Base-by-base conservation (phyloP, 768 basidiomycete species). In the Heimioporus sp. region DNA sequence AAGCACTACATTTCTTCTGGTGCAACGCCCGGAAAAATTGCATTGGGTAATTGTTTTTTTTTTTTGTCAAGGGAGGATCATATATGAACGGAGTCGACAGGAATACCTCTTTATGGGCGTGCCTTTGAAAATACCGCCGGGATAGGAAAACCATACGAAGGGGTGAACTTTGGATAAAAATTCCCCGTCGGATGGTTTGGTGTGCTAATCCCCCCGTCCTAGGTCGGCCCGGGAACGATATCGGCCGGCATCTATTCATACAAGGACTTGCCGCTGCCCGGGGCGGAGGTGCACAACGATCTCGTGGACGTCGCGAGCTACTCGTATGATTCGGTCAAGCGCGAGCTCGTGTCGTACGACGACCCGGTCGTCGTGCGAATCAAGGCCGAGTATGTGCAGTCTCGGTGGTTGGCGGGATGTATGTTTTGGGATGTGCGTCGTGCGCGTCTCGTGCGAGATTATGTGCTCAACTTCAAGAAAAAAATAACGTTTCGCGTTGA, bases 101-200 rank as follows among this genome's bases (percentile, higher is more conserved):
- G 89, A 47, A 85, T 92, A 64, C 91, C 91, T 4, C 73, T 91
- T 4, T 93, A 92, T 60, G 90, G 90, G 0, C 83, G 84, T 59
- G 82, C 85, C 2, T 93, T 92, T 61, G 83, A 87, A 62, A 71
- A 80, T 31, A 92, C 90, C 1, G 60, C 65, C 34, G 86, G 86
- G 7, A 73, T 91, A 52, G 87, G 88, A 6, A 70, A 77, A 37
- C 65, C 88, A 4, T 93, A 84, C 72, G 80, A 64, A 28, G 88
- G 89, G 13, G 83, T 86, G 64, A 63, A 77, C 59, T 0, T 15
- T 34, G 7, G 35, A 5, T 16, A 13, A n/a, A 5, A 21, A 12
- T 20, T 36, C 19, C 40, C 19, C n/a, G 36, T 16, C 36, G 20
- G 31, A 11, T 7, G 7, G 1, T 15, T 7, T 21, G 30, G 20